These are phyloP conservation scores for Polychaeton citri DNA, from an alignment of 2,329 filamentous ascomycete genomes.

Conservation along the genomic window DNA sequence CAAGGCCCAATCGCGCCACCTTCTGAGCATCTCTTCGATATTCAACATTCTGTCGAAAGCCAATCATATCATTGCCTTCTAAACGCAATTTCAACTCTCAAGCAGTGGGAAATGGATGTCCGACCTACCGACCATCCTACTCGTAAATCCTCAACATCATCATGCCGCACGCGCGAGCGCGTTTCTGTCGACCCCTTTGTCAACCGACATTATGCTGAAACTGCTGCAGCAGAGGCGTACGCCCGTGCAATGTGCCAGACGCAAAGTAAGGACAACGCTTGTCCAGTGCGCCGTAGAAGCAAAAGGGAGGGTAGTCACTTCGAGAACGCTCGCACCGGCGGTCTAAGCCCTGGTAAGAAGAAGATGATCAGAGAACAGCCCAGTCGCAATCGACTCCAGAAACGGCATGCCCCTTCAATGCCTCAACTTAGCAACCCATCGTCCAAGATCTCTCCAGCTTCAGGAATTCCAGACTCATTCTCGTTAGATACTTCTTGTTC, in stretches of 20 bases:
- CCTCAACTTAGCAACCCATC: constrained; percentile 4
- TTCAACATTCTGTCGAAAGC: no score
- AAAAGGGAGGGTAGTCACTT: constrained; percentile 21
- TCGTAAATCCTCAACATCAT: constrained; percentile 12
- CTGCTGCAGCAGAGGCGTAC: constrained; percentile 50
- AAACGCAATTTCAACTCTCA: no score
- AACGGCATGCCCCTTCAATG: neutral
- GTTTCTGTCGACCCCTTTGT: constrained; percentile 25
- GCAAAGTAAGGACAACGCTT: constrained; percentile 9
- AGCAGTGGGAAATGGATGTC: no score
- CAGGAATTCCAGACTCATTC: constrained; percentile 2
- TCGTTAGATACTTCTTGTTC: neutral
- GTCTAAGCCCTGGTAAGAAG: constrained; percentile 6
- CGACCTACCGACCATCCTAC: neutral
- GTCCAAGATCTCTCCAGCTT: constrained; percentile 8
- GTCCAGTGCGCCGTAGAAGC: constrained; percentile 9
- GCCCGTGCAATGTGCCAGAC: constrained; percentile 34
- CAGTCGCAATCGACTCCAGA: constrained; percentile 1
- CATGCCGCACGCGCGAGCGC: constrained; percentile 8
- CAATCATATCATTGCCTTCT: no score
- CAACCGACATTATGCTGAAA: constrained; percentile 46
- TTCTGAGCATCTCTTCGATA: no score
- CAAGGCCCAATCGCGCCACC: no score
- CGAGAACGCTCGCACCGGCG: constrained; percentile 15
- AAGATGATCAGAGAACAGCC: constrained; percentile 4